Conservation (phyloP, 768 basidiomycete species). For the Chiua virens region DNA sequence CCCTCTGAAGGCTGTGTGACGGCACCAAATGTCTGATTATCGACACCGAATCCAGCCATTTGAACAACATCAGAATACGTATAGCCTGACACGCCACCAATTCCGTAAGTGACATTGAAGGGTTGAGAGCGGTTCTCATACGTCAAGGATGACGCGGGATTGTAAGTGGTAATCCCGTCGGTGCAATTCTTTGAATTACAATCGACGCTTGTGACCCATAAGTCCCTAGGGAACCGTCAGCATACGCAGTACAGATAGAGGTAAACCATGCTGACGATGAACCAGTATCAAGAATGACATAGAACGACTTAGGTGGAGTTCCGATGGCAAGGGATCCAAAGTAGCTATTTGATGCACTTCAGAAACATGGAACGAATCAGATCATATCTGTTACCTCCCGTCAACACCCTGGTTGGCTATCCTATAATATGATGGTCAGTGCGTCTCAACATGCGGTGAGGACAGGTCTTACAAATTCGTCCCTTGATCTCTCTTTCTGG, state of each 20-base stretch:
- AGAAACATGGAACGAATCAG: conserved; percentile 10
- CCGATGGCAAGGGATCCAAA: conserved; percentile 78
- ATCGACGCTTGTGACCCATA: conserved; percentile 66
- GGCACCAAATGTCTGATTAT: conserved; percentile 79
- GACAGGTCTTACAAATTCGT: conserved; percentile 46
- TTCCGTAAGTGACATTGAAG: conserved; percentile 81
- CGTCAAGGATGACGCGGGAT: conserved; percentile 53
- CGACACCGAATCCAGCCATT: conserved; percentile 87
- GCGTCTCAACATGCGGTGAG: background rate
- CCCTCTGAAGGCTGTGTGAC: conserved; percentile 56
- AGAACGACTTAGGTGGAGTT: conserved; percentile 75
- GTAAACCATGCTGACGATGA: conserved; percentile 51
- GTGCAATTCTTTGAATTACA: conserved; percentile 49
- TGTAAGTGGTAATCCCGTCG: conserved; percentile 45
- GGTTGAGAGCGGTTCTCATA: conserved; percentile 52
- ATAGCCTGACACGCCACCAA: conserved; percentile 69
- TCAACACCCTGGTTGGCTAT: too few relatives aligned
- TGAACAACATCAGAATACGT: conserved; percentile 76
- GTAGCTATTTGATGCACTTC: conserved; percentile 44
- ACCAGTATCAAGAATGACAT: conserved; percentile 91
- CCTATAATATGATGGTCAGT: conserved; percentile 2
- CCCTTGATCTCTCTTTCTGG: conserved; percentile 40
- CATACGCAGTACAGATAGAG: too few relatives aligned
- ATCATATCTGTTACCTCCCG: conserved; percentile 47
- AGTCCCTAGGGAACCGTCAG: conserved; percentile 54